phyloP scores from a whole-genome alignment of 257 asterid genomes.

The Petrea volubilis region DNA sequence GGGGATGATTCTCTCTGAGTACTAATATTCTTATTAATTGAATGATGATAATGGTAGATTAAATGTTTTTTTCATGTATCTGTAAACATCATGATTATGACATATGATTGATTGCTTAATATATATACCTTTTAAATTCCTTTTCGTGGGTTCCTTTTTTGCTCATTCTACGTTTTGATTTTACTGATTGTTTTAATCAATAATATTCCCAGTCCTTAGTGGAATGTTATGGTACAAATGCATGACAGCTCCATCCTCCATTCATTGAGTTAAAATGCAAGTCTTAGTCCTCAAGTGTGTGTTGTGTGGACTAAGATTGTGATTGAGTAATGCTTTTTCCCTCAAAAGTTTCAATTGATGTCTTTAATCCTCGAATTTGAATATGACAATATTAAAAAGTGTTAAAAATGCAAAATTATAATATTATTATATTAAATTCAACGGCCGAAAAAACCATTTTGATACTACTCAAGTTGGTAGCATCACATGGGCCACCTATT shows the following conservation, averaged over 20 bases:
- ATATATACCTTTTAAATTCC: constrained; percentile 13
- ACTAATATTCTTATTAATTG: neutral
- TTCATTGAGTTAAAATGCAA: neutral
- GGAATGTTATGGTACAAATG: constrained; percentile 26
- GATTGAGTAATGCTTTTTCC: neutral
- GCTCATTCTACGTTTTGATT: constrained; percentile 11
- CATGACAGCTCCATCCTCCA: constrained; percentile 28
- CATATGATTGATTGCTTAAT: neutral
- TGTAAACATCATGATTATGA: constrained; percentile 11
- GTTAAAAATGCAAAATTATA: too few species aligned
- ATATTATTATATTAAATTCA: too few species aligned
- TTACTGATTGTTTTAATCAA: constrained; percentile 3
- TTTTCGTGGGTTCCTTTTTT: constrained; percentile 1
- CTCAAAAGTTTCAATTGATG: neutral
- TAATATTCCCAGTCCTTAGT: constrained; percentile 23
- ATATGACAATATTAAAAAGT: too few species aligned
- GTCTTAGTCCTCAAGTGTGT: constrained; percentile 16
- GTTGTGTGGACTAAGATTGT: neutral
- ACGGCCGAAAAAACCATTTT: too few species aligned
- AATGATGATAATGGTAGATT: neutral
- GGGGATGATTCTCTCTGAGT: constrained; percentile 27
- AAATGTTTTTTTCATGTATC: neutral
- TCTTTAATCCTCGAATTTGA: too few species aligned
- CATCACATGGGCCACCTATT: too few species aligned
- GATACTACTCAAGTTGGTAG: too few species aligned